phyloP scores from a whole-genome alignment of 176 grass and related monocot species.

The Tillandsia fasciculata region DNA sequence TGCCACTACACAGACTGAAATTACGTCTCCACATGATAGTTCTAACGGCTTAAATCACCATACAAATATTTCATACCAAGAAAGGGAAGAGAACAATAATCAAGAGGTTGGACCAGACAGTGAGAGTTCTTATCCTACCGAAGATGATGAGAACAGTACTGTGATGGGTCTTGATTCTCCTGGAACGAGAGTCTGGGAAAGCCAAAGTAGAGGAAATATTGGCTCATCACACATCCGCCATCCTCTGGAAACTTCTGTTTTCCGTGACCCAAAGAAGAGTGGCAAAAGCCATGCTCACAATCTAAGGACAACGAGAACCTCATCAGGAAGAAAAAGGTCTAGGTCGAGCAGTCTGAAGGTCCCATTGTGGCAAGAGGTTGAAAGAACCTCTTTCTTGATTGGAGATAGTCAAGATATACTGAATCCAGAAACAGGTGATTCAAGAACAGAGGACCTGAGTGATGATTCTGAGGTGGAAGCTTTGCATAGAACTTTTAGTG shows the following conservation, averaged over 20 bases:
- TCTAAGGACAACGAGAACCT: constrained; percentile 42
- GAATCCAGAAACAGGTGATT: constrained; percentile 39
- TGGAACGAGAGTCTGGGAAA: constrained; percentile 97
- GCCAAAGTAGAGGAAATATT: constrained; percentile 76
- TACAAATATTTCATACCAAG: constrained; percentile 27
- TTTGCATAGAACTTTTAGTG: constrained; percentile 52
- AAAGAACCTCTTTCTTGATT: constrained; percentile 44
- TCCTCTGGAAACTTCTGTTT: constrained; percentile 73
- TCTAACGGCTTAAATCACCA: constrained; percentile 30
- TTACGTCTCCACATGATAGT: constrained; percentile 5
- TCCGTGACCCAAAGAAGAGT: constrained; percentile 47
- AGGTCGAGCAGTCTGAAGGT: constrained; percentile 45
- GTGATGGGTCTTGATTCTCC: constrained; percentile 88
- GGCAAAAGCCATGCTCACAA: constrained; percentile 44
- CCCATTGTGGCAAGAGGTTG: constrained; percentile 58
- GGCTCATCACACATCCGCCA: constrained; percentile 70
- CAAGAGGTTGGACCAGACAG: constrained; percentile 55
- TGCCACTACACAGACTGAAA: constrained; percentile 23
- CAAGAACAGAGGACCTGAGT: constrained; percentile 31
- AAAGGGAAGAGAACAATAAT: constrained; percentile 28
- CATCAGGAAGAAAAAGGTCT: constrained; percentile 64
- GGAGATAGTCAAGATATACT: constrained; percentile 48
- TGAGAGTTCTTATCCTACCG: constrained; percentile 57
- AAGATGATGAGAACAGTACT: constrained; percentile 63
- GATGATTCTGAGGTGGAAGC: constrained; percentile 45